phyloP scores from a whole-genome alignment of 2,329 filamentous ascomycete species.

The Calonectria pteridis region DNA sequence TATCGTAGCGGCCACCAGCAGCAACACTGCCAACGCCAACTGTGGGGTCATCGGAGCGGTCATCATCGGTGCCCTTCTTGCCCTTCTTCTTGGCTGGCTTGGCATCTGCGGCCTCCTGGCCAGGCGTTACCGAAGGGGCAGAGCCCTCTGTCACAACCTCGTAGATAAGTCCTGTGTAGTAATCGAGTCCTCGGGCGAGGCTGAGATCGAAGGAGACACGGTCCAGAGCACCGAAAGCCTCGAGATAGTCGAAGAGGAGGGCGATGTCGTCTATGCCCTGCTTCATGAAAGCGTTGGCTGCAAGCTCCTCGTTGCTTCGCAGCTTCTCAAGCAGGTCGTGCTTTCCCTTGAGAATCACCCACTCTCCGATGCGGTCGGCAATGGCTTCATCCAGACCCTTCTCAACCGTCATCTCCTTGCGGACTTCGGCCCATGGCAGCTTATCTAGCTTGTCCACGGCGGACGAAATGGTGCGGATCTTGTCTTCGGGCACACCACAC shows the following conservation, averaged over 20 bases:
- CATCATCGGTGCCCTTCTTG: slow-evolving; percentile 67
- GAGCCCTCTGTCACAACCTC: slow-evolving; percentile 89
- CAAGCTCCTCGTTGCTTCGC: slow-evolving; percentile 74
- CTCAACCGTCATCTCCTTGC: slow-evolving; percentile 92
- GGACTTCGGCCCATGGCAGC: slow-evolving; percentile 88
- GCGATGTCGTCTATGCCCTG: slow-evolving; percentile 85
- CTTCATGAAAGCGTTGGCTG: slow-evolving; percentile 80
- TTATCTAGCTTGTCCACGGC: slow-evolving; percentile 98
- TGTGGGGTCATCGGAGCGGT: slow-evolving; percentile 82
- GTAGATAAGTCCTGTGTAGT: slow-evolving; percentile 92
- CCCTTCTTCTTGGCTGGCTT: slow-evolving; percentile 63
- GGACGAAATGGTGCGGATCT: slow-evolving; percentile 89
- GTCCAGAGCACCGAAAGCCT: slow-evolving; percentile 79
- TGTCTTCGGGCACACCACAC: slow-evolving; percentile 87
- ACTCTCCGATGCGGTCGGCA: slow-evolving; percentile 89
- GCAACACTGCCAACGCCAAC: slow-evolving; percentile 89
- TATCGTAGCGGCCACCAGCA: slow-evolving; percentile 91
- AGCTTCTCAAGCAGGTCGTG: slow-evolving; percentile 80
- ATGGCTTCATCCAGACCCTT: slow-evolving; percentile 83
- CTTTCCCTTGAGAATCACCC: slow-evolving; percentile 82
- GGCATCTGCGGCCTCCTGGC: slow-evolving; percentile 49
- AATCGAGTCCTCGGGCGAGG: slow-evolving; percentile 90
- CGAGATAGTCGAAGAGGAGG: slow-evolving; percentile 84
- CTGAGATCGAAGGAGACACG: slow-evolving; percentile 90
- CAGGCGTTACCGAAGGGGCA: slow-evolving; percentile 61